These are phyloP conservation scores for Paspalum vaginatum DNA, from an alignment of 176 grass and related monocot species.

Conservation along the genomic window DNA sequence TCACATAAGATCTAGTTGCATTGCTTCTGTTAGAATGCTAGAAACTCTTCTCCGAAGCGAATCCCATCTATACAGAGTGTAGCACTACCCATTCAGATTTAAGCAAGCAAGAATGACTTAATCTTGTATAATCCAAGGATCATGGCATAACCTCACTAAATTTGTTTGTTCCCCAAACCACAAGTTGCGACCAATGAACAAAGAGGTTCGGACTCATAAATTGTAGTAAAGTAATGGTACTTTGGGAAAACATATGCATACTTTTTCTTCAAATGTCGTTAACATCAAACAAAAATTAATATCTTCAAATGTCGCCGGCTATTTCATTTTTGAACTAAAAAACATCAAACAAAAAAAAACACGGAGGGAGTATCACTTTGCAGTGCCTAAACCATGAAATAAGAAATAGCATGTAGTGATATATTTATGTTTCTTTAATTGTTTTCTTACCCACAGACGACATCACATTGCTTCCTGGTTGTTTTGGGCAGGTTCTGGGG, in stretches of 20 bases:
- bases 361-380: background rate
- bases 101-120: background rate
- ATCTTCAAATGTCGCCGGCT: too few species aligned
- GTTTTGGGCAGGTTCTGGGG: conserved; percentile 61
- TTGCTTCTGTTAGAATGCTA: background rate
- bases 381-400: background rate
- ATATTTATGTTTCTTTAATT: conserved; percentile 17
- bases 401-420: background rate
- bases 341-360: background rate
- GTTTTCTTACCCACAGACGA: background rate
- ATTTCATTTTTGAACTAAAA: too few species aligned
- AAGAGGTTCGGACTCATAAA: background rate
- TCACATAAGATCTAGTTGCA: background rate
- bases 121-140: background rate
- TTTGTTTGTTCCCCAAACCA: conserved; percentile 1
- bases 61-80: background rate
- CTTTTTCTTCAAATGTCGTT: background rate
- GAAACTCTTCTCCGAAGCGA: background rate
- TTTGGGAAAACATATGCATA: background rate
- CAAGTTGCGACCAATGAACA: background rate
- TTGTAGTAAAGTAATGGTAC: background rate
- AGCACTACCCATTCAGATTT: background rate
- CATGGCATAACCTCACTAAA: background rate
- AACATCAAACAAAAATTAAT: too few species aligned
- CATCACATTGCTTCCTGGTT: conserved; percentile 17